A percentile compares a stretch with the other conserved stretches of the same genome.
phyloP scores from a whole-genome alignment of 2,329 filamentous ascomycete genomes.

The Ophiosphaerella narmari region DNA sequence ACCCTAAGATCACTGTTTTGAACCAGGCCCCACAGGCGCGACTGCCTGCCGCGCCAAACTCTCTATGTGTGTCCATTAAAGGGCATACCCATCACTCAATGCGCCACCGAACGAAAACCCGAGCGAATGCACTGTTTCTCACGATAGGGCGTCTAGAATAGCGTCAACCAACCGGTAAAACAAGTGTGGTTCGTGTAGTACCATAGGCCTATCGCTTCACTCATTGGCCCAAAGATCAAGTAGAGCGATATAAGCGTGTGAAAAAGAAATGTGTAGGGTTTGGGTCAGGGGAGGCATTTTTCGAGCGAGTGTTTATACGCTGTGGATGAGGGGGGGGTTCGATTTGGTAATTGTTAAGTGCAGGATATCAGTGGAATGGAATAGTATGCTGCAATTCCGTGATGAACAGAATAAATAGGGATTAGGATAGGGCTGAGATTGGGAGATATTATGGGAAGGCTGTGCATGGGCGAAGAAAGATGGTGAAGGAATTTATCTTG shows the following conservation, averaged over 20 bases:
- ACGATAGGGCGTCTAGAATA: conserved; percentile 49
- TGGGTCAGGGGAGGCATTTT: conserved; percentile 52
- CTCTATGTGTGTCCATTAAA: conserved; percentile 31
- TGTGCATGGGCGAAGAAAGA: conserved; percentile 34
- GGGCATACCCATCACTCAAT: conserved; percentile 47
- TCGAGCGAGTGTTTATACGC: conserved; percentile 57
- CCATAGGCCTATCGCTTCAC: conserved; percentile 54
- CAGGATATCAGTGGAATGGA: conserved; percentile 41
- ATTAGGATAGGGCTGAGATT: conserved; percentile 46
- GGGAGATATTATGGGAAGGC: conserved; percentile 11
- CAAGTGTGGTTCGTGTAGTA: conserved; percentile 47
- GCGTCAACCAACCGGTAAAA: conserved; percentile 52
- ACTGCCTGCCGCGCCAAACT: conserved; percentile 46
- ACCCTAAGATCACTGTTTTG: conserved; percentile 26
- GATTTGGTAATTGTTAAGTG: conserved; percentile 24
- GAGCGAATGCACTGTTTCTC: conserved; percentile 52
- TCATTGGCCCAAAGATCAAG: conserved; percentile 61
- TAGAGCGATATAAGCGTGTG: conserved; percentile 49
- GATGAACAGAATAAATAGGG: conserved; percentile 38
- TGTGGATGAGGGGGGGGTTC: conserved; percentile 56
- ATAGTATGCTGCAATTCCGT: conserved; percentile 51
- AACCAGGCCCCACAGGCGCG: conserved; percentile 55
- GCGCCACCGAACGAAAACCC: conserved; percentile 58
- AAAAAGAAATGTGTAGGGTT: conserved; percentile 42
- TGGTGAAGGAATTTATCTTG: conserved; percentile 1